Conservation (phyloP, 2,329 filamentous ascomycete species). For the Aschersonia sp. region DNA sequence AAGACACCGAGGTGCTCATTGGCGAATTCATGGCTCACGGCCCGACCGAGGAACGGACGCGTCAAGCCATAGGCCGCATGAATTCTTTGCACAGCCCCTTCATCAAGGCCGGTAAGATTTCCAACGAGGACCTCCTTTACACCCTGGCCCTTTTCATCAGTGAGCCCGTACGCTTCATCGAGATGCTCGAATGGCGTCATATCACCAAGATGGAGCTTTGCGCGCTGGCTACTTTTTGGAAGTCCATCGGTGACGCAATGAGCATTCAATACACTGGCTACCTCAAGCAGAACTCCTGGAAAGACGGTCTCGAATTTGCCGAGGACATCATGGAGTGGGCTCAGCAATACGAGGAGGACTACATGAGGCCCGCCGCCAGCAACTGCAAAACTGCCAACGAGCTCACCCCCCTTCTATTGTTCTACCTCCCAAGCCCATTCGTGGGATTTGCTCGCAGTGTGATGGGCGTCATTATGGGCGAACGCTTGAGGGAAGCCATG, state of each 20-base stretch:
- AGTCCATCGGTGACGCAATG: slow-evolving; percentile 43
- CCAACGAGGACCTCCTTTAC: slow-evolving; percentile 23
- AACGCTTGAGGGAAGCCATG: slow-evolving; percentile 1
- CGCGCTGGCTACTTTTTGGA: slow-evolving; percentile 57
- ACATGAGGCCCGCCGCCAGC: slow-evolving; percentile 1
- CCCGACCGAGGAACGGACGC: slow-evolving; percentile 14
- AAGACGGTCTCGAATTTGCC: slow-evolving; percentile 1
- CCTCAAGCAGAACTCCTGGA: slow-evolving; percentile 2
- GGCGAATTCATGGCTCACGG: slow-evolving; percentile 16
- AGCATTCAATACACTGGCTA: slow-evolving; percentile 13
- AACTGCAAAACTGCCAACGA: slow-evolving; percentile 1
- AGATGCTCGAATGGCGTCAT: slow-evolving; percentile 54
- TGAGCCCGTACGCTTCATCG: slow-evolving; percentile 50
- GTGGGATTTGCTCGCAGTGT: background rate
- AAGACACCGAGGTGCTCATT: slow-evolving; percentile 14
- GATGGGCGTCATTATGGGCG: slow-evolving; percentile 1
- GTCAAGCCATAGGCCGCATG: slow-evolving; percentile 23
- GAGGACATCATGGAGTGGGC: slow-evolving; percentile 1
- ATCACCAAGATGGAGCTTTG: slow-evolving; percentile 54
- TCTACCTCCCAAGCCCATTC: background rate
- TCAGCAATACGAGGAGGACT: background rate
- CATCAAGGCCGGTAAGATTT: slow-evolving; percentile 19
- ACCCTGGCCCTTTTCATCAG: slow-evolving; percentile 43
- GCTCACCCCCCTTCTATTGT: background rate
- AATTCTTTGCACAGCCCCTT: slow-evolving; percentile 24